Conservation (phyloP, 768 basidiomycete species). For the Lepiota brunneoincarnata region DNA sequence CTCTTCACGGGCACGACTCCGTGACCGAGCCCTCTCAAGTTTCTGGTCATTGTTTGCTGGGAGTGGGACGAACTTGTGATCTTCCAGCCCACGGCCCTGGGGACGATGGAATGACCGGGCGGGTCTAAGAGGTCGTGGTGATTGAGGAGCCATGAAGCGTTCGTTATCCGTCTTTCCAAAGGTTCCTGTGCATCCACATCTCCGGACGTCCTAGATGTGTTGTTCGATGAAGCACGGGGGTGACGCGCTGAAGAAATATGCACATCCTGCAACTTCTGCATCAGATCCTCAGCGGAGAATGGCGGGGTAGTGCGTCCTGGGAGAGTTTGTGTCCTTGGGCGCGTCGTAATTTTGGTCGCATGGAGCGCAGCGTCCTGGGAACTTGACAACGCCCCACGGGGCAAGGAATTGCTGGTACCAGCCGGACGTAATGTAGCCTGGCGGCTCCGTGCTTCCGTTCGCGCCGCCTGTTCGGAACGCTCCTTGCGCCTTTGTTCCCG, state of each 20-base stretch:
- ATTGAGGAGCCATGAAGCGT: constrained; percentile 16
- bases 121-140: constrained; percentile 35
- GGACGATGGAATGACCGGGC: constrained; percentile 64
- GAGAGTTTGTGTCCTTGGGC: constrained; percentile 44
- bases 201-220: background rate
- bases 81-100: constrained; percentile 30
- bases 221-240: constrained; percentile 8
- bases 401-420: constrained; percentile 16
- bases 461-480: constrained; percentile 31
- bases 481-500: constrained; percentile 54
- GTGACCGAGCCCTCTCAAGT: constrained; percentile 8
- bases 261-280: constrained; percentile 53
- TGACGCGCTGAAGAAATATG: constrained; percentile 29
- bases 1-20: constrained; percentile 11
- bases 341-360: constrained; percentile 22
- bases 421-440: constrained; percentile 37
- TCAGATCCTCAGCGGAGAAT: constrained; percentile 58
- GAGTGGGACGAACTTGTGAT: constrained; percentile 26
- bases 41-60: constrained; percentile 21
- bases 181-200: background rate
- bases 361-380: constrained; percentile 37
- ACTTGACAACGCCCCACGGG: constrained; percentile 23
- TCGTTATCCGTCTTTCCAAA: background rate
- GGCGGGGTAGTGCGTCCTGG: constrained; percentile 30
- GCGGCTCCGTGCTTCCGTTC: constrained; percentile 22